Evolutionary conservation across 306 rosid species (phyloP).

Genomic region (Nissolia schottii): DNA sequence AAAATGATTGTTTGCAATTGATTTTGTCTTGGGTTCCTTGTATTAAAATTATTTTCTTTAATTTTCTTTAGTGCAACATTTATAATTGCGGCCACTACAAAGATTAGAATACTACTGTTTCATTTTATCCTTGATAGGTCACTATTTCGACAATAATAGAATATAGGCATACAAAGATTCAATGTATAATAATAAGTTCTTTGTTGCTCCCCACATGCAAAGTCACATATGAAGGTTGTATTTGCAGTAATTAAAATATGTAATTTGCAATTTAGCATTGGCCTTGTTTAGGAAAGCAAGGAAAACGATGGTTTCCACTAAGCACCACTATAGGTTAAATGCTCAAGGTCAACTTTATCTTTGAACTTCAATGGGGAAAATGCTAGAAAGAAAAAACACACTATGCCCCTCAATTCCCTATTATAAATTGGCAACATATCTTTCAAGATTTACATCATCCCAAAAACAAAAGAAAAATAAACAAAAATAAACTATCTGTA

Average conservation of each 20-base stretch:
- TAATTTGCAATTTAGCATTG: not conserved
- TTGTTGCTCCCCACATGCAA: conserved; percentile 47
- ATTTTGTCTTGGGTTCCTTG: conserved; percentile 16
- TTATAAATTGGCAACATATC: conserved; percentile 27
- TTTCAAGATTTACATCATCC: conserved; percentile 50
- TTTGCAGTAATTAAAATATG: conserved; percentile 27
- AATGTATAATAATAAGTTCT: conserved; percentile 15
- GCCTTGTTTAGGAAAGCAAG: conserved; percentile 1
- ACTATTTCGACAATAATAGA: not conserved
- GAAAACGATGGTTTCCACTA: not conserved
- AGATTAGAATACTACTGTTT: not conserved
- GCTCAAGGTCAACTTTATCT: conserved; percentile 16
- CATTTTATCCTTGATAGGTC: conserved; percentile 16
- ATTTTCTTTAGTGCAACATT: not conserved
- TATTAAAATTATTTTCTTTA: not conserved
- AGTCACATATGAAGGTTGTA: conserved; percentile 24
- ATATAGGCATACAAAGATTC: conserved; percentile 24
- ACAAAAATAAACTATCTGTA: conserved; percentile 24
- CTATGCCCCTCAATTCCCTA: conserved; percentile 21
- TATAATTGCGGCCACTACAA: conserved; percentile 17
- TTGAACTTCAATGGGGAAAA: conserved; percentile 3
- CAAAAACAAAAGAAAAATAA: too few species aligned
- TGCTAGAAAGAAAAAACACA: not conserved
- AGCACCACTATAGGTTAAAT: not conserved
- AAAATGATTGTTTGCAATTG: not conserved